Evolutionary conservation across 768 basidiomycete species (phyloP).

Genomic region (Rhodotorula diobovata): DNA sequence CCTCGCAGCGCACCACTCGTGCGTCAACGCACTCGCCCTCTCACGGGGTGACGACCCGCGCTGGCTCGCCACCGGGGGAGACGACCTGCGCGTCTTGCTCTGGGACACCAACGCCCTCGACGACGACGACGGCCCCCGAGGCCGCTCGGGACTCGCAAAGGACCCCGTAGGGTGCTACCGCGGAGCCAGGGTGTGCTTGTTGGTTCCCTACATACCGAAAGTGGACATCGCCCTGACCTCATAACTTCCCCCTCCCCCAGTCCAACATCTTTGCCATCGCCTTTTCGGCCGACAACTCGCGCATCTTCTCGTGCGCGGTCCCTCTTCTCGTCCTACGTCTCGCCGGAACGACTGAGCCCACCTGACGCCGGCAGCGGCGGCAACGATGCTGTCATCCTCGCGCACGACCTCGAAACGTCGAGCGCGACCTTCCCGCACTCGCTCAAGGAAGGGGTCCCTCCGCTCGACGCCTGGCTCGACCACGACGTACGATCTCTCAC

Average conservation of each 20-base stretch:
- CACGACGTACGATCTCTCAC: slow-evolving; percentile 13
- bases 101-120: slow-evolving; percentile 8
- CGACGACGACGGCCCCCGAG: background rate
- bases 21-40: slow-evolving; percentile 32
- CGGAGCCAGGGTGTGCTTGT: slow-evolving; percentile 7
- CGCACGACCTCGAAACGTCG: slow-evolving; percentile 33
- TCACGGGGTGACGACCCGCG: background rate
- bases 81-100: slow-evolving; percentile 30
- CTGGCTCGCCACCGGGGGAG: slow-evolving; percentile 32
- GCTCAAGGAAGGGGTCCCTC: background rate
- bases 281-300: slow-evolving; percentile 3
- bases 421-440: background rate
- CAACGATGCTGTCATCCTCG: slow-evolving; percentile 22
- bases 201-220: no score
- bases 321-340: background rate
- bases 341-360: background rate
- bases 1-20: slow-evolving; percentile 18
- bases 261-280: slow-evolving; percentile 31
- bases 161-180: slow-evolving; percentile 17
- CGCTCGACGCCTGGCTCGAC: slow-evolving; percentile 14
- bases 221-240: no score
- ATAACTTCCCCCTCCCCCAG: background rate
- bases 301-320: slow-evolving; percentile 9
- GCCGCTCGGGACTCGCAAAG: background rate
- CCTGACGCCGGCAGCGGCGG: background rate